phyloP scores from a whole-genome alignment of 768 basidiomycete genomes.

The Phaeotremella fagi region DNA sequence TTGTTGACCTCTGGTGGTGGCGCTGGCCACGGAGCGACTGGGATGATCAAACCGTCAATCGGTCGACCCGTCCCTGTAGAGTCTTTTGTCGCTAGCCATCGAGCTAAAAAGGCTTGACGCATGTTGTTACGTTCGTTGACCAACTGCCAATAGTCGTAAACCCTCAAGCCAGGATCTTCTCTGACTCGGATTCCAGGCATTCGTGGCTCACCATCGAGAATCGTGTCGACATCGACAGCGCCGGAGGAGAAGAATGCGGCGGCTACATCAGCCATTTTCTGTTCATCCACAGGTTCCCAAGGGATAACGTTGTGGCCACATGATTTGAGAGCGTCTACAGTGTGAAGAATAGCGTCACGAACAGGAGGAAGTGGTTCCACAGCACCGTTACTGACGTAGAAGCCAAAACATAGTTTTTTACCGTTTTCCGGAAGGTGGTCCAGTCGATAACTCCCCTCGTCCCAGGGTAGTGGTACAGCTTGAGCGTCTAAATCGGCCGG shows the following conservation, averaged over 20 bases:
- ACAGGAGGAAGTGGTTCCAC: background rate
- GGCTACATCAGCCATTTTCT: background rate
- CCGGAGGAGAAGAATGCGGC: background rate
- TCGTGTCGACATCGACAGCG: background rate
- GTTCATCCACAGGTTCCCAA: background rate
- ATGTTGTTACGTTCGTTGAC: slow-evolving; percentile 13
- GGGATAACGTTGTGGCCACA: slow-evolving; percentile 3
- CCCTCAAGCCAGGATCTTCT: no score
- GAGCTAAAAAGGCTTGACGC: background rate
- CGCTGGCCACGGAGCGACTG: slow-evolving; percentile 1
- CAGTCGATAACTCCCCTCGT: slow-evolving; percentile 55
- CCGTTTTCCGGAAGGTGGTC: slow-evolving; percentile 18
- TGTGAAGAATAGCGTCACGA: background rate
- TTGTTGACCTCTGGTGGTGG: background rate
- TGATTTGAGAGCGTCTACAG: background rate
- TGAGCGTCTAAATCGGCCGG: slow-evolving; percentile 1
- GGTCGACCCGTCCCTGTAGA: background rate
- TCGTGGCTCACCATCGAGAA: no score
- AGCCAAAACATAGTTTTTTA: background rate
- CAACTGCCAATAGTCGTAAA: no score
- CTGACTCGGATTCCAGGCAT: no score
- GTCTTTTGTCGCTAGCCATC: background rate
- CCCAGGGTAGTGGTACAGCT: background rate
- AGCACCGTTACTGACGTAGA: background rate
- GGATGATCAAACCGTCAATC: slow-evolving; percentile 2